Evolutionary conservation across 148 eudicot species (phyloP).

Genomic region (Drosera capensis): DNA sequence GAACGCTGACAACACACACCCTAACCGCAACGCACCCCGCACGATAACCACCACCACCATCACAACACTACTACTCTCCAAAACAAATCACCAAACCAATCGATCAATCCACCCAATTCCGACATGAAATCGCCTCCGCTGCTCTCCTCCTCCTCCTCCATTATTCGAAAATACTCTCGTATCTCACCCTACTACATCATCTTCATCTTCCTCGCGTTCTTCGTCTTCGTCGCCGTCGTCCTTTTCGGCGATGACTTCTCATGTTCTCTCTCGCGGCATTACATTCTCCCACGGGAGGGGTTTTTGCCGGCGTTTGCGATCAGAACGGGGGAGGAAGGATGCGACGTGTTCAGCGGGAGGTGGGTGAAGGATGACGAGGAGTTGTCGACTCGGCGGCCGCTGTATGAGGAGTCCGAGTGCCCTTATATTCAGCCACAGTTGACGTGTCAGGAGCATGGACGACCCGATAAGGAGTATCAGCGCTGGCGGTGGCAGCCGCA

Average conservation of each 20-base stretch:
- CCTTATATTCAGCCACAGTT: slow-evolving; percentile 77
- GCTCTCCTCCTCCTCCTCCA: slow-evolving; percentile 18
- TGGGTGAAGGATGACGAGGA: slow-evolving; percentile 79
- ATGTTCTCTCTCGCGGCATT: slow-evolving; percentile 11
- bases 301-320: slow-evolving; percentile 42
- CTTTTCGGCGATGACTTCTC: slow-evolving; percentile 50
- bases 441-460: slow-evolving; percentile 75
- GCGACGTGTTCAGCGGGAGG: slow-evolving; percentile 54
- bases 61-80: no score
- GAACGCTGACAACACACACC: no score
- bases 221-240: slow-evolving; percentile 36
- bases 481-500: slow-evolving; percentile 88
- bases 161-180: slow-evolving; percentile 29
- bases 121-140: slow-evolving; percentile 42
- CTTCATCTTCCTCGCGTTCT: slow-evolving; percentile 42
- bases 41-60: no score
- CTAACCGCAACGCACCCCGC: no score
- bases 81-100: no score
- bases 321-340: slow-evolving; percentile 29
- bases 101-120: no score
- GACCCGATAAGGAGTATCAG: slow-evolving; percentile 70
- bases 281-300: slow-evolving; percentile 6
- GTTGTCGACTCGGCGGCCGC: slow-evolving; percentile 37
- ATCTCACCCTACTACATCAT: slow-evolving; percentile 30
- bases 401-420: slow-evolving; percentile 72